These are phyloP conservation scores for Phytopythium montanum DNA, from an alignment of 352 stramenopile species.

Conservation along the genomic window DNA sequence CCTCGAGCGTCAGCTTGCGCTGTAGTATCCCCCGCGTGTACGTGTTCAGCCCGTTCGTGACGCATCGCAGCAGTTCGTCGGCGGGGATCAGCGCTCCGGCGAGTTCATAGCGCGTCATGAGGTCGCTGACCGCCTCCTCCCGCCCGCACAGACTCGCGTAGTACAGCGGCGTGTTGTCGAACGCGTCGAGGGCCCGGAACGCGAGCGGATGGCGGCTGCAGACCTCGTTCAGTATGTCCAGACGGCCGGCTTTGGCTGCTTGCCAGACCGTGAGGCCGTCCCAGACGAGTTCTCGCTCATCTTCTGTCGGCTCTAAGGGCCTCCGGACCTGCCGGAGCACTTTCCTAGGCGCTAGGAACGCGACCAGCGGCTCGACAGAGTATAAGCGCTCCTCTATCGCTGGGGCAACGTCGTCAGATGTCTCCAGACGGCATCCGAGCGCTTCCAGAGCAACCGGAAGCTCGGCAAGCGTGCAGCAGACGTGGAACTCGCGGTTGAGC, in stretches of 20 bases:
- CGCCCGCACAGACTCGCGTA: slow-evolving; percentile 30
- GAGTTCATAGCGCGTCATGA: slow-evolving; percentile 21
- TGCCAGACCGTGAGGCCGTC: slow-evolving; percentile 31
- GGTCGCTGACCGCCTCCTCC: slow-evolving; percentile 20
- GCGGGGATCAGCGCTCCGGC: slow-evolving; percentile 9
- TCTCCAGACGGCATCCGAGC: slow-evolving; percentile 23
- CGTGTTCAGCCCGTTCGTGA: slow-evolving; percentile 29
- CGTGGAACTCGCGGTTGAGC: slow-evolving; percentile 21
- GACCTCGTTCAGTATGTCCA: slow-evolving; percentile 17
- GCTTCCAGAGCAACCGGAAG: slow-evolving; percentile 21
- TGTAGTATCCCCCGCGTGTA: slow-evolving; percentile 21
- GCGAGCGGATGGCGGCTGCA: slow-evolving; percentile 14
- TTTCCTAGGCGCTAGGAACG: slow-evolving; percentile 21
- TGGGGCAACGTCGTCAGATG: slow-evolving; percentile 4
- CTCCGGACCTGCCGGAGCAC: slow-evolving; percentile 21
- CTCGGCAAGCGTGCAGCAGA: slow-evolving; percentile 24
- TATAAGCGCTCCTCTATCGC: slow-evolving; percentile 15
- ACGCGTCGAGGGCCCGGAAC: slow-evolving; percentile 25
- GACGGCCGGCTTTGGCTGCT: slow-evolving; percentile 24
- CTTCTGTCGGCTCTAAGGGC: slow-evolving; percentile 3
- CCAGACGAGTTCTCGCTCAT: slow-evolving; percentile 3
- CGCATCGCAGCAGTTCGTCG: slow-evolving; percentile 29
- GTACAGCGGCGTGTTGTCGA: slow-evolving; percentile 31
- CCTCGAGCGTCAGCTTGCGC: slow-evolving; percentile 24
- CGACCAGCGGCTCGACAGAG: slow-evolving; percentile 18